Base-by-base conservation (phyloP, 2,329 filamentous ascomycete species). In the Thelonectria discophora region DNA sequence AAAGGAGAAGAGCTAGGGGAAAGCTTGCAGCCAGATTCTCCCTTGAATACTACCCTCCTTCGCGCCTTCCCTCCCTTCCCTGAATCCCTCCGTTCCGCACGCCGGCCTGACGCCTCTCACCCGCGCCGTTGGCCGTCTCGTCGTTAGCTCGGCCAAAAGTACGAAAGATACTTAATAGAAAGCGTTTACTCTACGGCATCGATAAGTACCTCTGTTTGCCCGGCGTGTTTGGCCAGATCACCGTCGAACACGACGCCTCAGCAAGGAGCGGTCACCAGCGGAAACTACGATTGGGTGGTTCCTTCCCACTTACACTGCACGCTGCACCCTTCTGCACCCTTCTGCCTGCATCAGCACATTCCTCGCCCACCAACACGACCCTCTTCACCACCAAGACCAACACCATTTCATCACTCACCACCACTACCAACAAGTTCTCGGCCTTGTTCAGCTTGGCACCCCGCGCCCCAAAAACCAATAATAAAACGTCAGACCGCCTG, bases 401-500 rank as follows among this genome's bases (percentile, higher is more conserved):
- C 40, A 43, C 27, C 27, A 49, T 59, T 55, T 30, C 48, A 65
- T 59, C 64, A 69, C 62, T 64, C 40, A 43, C 21, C 21, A 49
- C 62, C 57, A 55, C 57, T 58, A 49, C 52, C 21, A 27, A 57
- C 42, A 45, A 45, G 51, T 65, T 42, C 65, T 63, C 57, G 62
- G 56, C 65, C 65, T 58, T 58, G 62, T 27, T 65, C 59, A 67
- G 48, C 51, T 60, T 54, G 48, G 61, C 55, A 58, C 46, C 62
- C 63, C 62, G 62, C 64, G 54, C 67, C 67, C 64, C 64, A 59
- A 62, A 37, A 65, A 54, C 64, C 65, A 68, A 70, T 60, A 69
- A 70, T 60, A 69, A 70, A 68, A 69, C 65, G 62, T 59, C 68
- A 70, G 68, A 70, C 67, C 67, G 68, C 68, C 66, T 69, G 54